These are phyloP conservation scores for Coffea humblotiana DNA, from an alignment of 305 asterid species.

Conservation along the genomic window DNA sequence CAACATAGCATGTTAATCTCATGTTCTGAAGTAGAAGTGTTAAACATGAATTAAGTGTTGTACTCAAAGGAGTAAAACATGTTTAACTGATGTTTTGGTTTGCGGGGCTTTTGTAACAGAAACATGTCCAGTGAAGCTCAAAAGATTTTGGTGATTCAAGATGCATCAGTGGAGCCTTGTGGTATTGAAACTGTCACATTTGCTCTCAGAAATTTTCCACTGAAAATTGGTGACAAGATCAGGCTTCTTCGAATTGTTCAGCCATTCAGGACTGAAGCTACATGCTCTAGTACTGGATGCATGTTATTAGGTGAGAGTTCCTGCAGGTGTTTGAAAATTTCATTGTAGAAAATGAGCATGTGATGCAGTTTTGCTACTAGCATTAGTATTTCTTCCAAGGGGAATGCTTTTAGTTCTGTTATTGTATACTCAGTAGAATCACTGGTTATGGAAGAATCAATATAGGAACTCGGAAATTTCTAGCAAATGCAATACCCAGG, in stretches of 20 bases:
- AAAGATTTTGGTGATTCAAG: conserved; percentile 47
- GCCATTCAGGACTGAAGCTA: conserved; percentile 28
- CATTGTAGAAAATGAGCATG: neutral
- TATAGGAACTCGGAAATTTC: no score
- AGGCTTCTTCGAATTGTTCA: conserved; percentile 41
- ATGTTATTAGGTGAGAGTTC: conserved; percentile 7
- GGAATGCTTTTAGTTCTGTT: neutral
- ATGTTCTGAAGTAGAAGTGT: neutral
- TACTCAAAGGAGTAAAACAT: neutral
- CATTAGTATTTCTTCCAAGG: neutral
- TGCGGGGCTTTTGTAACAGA: neutral
- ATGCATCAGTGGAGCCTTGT: conserved; percentile 37
- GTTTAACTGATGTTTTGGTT: neutral
- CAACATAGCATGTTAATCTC: neutral
- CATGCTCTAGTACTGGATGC: neutral
- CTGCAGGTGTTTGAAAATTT: neutral
- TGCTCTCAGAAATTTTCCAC: conserved; percentile 25
- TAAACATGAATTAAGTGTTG: no score
- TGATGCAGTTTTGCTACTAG: neutral
- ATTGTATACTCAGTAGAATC: neutral
- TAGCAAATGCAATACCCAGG: neutral
- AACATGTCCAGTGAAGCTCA: conserved; percentile 33
- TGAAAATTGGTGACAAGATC: conserved; percentile 33
- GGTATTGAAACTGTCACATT: conserved; percentile 19
- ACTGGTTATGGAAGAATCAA: neutral